phyloP scores from a whole-genome alignment of 2,329 filamentous ascomycete species.

The Fusarium begoniae region DNA sequence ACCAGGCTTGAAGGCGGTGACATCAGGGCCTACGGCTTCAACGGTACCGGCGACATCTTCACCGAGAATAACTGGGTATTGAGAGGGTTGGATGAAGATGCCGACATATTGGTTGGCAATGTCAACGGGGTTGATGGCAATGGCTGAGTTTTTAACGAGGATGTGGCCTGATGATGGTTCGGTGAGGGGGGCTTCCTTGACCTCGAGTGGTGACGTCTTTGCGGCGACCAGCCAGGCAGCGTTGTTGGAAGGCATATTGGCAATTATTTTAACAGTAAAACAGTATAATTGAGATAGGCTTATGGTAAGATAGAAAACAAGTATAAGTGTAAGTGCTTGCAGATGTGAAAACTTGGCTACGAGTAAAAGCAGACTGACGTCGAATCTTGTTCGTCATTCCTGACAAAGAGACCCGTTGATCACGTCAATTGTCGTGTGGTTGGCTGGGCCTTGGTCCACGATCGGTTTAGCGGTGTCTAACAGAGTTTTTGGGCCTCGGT shows the following conservation, averaged over 20 bases:
- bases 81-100: neutral
- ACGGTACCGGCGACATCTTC: conserved; percentile 47
- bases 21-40: conserved; percentile 41
- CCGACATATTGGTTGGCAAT: conserved; percentile 35
- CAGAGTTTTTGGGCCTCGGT: neutral
- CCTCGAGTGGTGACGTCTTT: conserved; percentile 23
- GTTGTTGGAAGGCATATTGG: conserved; percentile 18
- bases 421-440: conserved; percentile 2
- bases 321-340: neutral
- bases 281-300: neutral
- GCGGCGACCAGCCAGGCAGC: conserved; percentile 15
- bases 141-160: conserved; percentile 43
- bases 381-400: neutral
- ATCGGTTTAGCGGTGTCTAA: conserved; percentile 18
- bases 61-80: conserved; percentile 41
- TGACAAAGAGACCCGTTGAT: neutral
- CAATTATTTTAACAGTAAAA: accelerated
- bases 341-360: neutral
- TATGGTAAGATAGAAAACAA: neutral
- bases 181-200: conserved; percentile 23
- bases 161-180: conserved; percentile 19
- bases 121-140: conserved; percentile 48
- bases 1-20: conserved; percentile 31
- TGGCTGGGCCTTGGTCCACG: conserved; percentile 1
- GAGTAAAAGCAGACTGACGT: neutral